Evolutionary conservation across 306 rosid species (phyloP).

Genomic region (Abrus pulchellus): DNA sequence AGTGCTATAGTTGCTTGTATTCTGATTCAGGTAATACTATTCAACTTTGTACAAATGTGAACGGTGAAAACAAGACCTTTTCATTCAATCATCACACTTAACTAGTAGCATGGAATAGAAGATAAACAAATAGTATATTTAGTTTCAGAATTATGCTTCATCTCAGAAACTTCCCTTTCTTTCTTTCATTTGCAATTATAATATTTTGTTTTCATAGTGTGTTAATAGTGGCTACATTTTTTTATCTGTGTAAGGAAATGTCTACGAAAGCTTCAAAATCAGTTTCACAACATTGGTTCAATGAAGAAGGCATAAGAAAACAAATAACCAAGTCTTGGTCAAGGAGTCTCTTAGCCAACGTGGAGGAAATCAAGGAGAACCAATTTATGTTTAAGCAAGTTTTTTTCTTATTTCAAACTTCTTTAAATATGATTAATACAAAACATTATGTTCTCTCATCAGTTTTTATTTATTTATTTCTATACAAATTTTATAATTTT

Average conservation of each 20-base stretch:
- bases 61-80: slow-evolving; percentile 43
- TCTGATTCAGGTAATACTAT: not conserved
- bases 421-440: not conserved
- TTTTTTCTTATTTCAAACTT: not conserved
- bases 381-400: not conserved
- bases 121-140: not conserved
- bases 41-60: slow-evolving; percentile 39
- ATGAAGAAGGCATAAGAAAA: not conserved
- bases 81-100: slow-evolving; percentile 17
- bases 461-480: not conserved
- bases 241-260: not conserved
- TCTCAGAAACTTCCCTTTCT: slow-evolving; percentile 24
- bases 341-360: slow-evolving; percentile 2
- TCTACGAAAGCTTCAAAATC: slow-evolving; percentile 31
- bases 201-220: slow-evolving; percentile 39
- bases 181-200: not conserved
- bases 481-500: not conserved
- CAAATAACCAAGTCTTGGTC: slow-evolving; percentile 24
- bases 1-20: not conserved
- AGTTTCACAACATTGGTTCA: not conserved
- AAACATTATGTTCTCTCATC: too few relatives aligned
- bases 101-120: not conserved
- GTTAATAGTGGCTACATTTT: slow-evolving; percentile 7
- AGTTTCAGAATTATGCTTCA: not conserved
- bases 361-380: not conserved